Evolutionary conservation across 441 rosid species (phyloP).

Genomic region (Omphalea diandra): DNA sequence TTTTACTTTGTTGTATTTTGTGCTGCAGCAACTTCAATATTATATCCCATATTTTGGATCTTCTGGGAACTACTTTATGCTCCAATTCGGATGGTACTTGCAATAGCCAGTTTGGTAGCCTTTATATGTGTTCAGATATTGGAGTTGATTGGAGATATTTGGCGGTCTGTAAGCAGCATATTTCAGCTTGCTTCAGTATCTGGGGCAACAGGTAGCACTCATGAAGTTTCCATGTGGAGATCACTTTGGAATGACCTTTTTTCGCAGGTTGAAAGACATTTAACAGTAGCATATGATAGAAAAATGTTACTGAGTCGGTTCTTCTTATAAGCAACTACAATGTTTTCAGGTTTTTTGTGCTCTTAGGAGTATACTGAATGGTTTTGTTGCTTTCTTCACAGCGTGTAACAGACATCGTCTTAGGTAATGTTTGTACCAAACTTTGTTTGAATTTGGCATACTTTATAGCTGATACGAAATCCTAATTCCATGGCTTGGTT

Average conservation of each 20-base stretch:
- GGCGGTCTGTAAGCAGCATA: conserved; percentile 50
- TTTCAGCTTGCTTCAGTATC: conserved; percentile 63
- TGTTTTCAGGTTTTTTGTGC: conserved; percentile 84
- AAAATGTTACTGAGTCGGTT: not conserved
- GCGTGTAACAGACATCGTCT: conserved; percentile 98
- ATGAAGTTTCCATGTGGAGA: conserved; percentile 81
- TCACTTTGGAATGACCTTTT: conserved; percentile 96
- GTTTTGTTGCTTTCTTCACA: conserved; percentile 80
- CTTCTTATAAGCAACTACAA: conserved; percentile 17
- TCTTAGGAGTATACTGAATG: conserved; percentile 79
- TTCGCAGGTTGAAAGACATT: conserved; percentile 62
- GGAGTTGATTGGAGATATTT: conserved; percentile 46
- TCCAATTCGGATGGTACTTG: conserved; percentile 64
- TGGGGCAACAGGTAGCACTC: conserved; percentile 49
- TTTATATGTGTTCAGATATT: conserved; percentile 39
- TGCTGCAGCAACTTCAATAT: conserved; percentile 53
- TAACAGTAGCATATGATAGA: conserved; percentile 8
- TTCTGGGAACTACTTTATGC: conserved; percentile 66
- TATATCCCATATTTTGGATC: conserved; percentile 62
- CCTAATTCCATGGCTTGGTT: not conserved
- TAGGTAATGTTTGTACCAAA: conserved; percentile 44
- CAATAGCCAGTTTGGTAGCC: conserved; percentile 46
- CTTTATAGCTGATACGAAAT: not conserved
- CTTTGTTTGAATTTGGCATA: not conserved
- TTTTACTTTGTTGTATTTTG: conserved; percentile 12